Evolutionary conservation across 1,139 yeast species (phyloP), one percentile per base, ranked within the genome.

Genomic region (Fermentozyma sake): DNA sequence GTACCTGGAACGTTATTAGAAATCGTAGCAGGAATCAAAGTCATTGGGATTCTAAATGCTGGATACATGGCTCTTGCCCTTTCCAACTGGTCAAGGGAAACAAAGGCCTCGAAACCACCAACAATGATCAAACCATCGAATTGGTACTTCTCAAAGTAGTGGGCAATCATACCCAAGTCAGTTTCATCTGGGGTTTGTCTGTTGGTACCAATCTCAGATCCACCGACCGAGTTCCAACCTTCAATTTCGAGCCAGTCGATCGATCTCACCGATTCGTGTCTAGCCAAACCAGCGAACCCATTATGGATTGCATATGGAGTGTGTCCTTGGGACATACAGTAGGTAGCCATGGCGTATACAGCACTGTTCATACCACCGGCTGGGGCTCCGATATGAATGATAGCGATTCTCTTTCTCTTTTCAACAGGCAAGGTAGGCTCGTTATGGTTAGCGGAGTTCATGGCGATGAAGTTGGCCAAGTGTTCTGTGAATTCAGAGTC

Each of bases 1-100:
- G 96, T 80, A 34, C 97, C 98, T 9, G 98, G 98, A 28, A 91
- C 97, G 48, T 91, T 91, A 58, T 91, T 91, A n/a, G 96, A 85
- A 39, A 91, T 83, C 6, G 97, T 91, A 11, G 97, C 95, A 11
- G 98, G 97, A 33, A 91, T 69, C 39, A 87, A 81, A 27, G 84
- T 83, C 82, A 87, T 81, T 37, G 98, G 98, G 42, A 91, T 86
- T 51, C 89, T 76, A 67, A 91, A 85, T 12, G 93, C 80, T 14
- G 97, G 95, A 56, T 85, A 91, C 34, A 75, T 68, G 21, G 54
- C 52, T 52, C 93, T 74, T 16, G 91, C 84, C 41, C 65, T 62
- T 44, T 84, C 79, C 42, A 91, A 71, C 59, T 86, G 87, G 44
- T 85, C 76, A 42, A 91, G 71, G 4, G 96, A 79, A 12, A 76